These are phyloP conservation scores for Ascochyta pisi DNA, from an alignment of 2,329 filamentous ascomycete species.

Conservation along the genomic window DNA sequence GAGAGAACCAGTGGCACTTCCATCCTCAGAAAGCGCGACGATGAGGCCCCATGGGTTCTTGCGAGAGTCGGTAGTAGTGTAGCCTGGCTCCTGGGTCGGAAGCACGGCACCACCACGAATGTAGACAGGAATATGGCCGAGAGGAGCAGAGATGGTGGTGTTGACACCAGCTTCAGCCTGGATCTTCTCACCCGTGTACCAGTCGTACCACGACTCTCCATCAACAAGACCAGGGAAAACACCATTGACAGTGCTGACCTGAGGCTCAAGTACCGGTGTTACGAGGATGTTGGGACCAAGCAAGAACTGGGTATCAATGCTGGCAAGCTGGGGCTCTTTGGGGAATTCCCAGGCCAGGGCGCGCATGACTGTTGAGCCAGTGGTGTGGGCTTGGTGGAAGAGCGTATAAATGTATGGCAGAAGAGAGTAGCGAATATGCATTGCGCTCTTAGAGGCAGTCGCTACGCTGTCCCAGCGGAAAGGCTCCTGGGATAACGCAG, in stretches of 20 bases:
- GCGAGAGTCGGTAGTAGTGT: conserved; percentile 70
- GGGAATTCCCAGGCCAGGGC: conserved; percentile 78
- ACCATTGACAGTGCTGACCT: conserved; percentile 66
- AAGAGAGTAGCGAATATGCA: conserved; percentile 73
- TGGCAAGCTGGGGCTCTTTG: conserved; percentile 70
- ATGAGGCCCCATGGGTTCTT: conserved; percentile 72
- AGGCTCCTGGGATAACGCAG: conserved; percentile 70
- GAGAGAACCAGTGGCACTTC: conserved; percentile 65
- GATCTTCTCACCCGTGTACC: conserved; percentile 72
- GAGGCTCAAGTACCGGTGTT: conserved; percentile 70
- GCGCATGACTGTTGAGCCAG: conserved; percentile 73
- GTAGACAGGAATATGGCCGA: conserved; percentile 75
- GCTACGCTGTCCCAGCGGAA: conserved; percentile 73
- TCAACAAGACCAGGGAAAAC: conserved; percentile 71
- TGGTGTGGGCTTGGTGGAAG: conserved; percentile 70
- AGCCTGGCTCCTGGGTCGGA: conserved; percentile 70
- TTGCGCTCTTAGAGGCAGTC: conserved; percentile 69
- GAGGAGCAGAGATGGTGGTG: conserved; percentile 65
- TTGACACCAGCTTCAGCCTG: conserved; percentile 61
- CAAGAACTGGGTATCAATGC: conserved; percentile 74
- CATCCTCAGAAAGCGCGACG: conserved; percentile 63
- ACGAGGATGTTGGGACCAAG: conserved; percentile 71
- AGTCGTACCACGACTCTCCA: conserved; percentile 76
- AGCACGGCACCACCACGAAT: conserved; percentile 72
- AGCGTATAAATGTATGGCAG: conserved; percentile 80